Evolutionary conservation across 23 red algal species (phyloP), one percentile per base, ranked within the genome.

Genomic region (Gracilaria gracilis): DNA sequence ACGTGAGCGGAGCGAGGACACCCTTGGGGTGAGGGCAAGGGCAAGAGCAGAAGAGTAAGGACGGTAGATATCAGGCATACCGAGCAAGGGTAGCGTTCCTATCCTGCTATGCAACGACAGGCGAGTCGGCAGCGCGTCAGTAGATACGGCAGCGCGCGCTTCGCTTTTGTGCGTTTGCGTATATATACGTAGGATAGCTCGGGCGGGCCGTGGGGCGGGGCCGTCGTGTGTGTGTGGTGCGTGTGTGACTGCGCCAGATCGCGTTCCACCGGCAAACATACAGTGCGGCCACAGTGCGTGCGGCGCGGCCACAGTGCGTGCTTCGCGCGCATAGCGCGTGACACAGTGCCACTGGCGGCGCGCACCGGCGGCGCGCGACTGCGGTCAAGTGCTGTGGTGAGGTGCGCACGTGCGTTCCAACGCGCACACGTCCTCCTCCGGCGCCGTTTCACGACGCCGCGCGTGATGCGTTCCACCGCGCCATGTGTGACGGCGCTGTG

Each of bases 201-300:
- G n/a, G n/a, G n/a, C n/a, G n/a, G n/a, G n/a, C n/a, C n/a, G n/a
- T n/a, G 44, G 7, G 44, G 55, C 55, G 17, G 4, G 55, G 55
- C 23, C 21, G 3, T 7, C 17, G 9, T 58, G 9, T 58, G 55
- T 23, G 27, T 24, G 59, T 24, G 59, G 1, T 31, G 27, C 24
- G 59, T 24, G 27, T 24, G 59, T 62, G 59, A 62, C 59, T 62
- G 59, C 59, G 59, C 59, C 59, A 62, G 59, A 62, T 62, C 24
- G 59, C 59, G 59, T 62, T 62, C 59, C 59, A 62, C 59, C 59
- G 59, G 59, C 59, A 62, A 62, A 62, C 59, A 62, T 62, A 62
- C 59, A 62, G 59, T 58, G 55, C 55, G n/a, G n/a, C n/a, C n/a
- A n/a, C n/a, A 58, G 9, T 31, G 59, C 59, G 59, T 12, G 23